Evolutionary conservation across 306 rosid genomes (phyloP), one percentile per base, ranked within the genome.

Genomic region (Pterocarpus macrocarpus): DNA sequence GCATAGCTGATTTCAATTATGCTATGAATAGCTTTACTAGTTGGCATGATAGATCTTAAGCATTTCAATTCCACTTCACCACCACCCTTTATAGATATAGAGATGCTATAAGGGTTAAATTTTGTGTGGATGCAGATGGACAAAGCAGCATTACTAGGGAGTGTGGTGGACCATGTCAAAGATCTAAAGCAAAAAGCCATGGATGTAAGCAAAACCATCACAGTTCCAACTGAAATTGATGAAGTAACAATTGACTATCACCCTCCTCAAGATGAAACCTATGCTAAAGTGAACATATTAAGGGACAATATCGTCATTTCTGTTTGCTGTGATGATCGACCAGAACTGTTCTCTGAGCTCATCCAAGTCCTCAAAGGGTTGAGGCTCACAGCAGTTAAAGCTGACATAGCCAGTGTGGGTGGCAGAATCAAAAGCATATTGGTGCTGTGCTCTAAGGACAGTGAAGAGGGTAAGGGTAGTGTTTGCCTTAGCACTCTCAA

Each of bases 61-160:
- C 57, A 50, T 50, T 50, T 50, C 17, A 50, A 50, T 50, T 45
- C 14, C 64, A 57, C 50, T 50, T 64, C 43, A 13, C 4, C 8
- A 13, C 4, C 5, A 49, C 16, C 33, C 67, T 63, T 63, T 15
- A 52, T 16, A 15, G 61, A 30, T 12, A 49, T 47, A 47, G 13
- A 47, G 53, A 12, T 8, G 58, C 12, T 15, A 52, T 52, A 58
- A 1, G 5, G 30, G 73, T 43, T 47, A 41, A 16, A 63, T 8
- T 68, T 1, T 68, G 2, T 83, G 74, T 72, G 83, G 39, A 15
- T 86, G 85, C 85, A 94, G 97, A 92, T 94, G 98, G 97, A 94
- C 90, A 94, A 94, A 72, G 98, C 98, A 58, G 94, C 98, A 41
- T 82, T 94, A 45, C 69, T 94, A 56, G 97, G 98, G 67, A 92